Evolutionary conservation across 2,329 filamentous ascomycete species (phyloP).

Genomic region (Penicillium sclerotigenum): DNA sequence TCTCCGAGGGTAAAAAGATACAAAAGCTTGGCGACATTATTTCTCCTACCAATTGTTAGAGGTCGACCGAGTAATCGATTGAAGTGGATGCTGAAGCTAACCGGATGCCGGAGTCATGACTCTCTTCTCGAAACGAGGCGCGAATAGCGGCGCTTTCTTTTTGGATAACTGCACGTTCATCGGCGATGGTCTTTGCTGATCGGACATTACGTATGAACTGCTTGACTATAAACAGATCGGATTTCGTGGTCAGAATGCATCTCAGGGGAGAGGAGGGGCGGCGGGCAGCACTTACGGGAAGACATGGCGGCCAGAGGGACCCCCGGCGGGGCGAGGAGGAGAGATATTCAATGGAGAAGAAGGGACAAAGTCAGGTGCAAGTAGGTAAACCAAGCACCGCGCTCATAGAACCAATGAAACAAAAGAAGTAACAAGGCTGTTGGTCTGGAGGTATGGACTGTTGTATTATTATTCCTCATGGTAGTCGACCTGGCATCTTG

Average conservation of each 20-base stretch:
- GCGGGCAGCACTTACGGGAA: slow-evolving; percentile 49
- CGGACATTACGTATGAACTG: slow-evolving; percentile 99
- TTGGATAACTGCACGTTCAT: slow-evolving; percentile 96
- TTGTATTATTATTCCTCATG: slow-evolving; percentile 27
- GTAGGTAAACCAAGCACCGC: slow-evolving; percentile 9
- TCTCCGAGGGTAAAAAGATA: slow-evolving; percentile 98
- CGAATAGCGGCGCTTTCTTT: slow-evolving; percentile 98
- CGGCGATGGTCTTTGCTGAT: slow-evolving; percentile 96
- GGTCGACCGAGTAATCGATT: background rate
- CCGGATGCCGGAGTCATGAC: slow-evolving; percentile 85
- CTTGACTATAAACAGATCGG: slow-evolving; percentile 65
- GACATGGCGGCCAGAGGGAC: slow-evolving; percentile 53
- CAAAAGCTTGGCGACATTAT: slow-evolving; percentile 97
- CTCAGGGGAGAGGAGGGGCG: slow-evolving; percentile 30
- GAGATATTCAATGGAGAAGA: slow-evolving; percentile 12
- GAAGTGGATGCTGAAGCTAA: slow-evolving; percentile 46
- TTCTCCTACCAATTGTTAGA: slow-evolving; percentile 62
- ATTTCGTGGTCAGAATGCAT: slow-evolving; percentile 12
- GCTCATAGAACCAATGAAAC: slow-evolving; percentile 9
- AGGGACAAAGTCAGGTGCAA: slow-evolving; percentile 5
- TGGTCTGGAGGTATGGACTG: slow-evolving; percentile 19
- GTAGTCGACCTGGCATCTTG: slow-evolving; percentile 29
- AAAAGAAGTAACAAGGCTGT: slow-evolving; percentile 11
- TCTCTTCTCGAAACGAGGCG: slow-evolving; percentile 96
- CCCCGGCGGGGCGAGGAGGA: slow-evolving; percentile 41